Evolutionary conservation across 352 stramenopile genomes (phyloP), one percentile per base, ranked within the genome.

Genomic region (Globisporangium carolinianum): DNA sequence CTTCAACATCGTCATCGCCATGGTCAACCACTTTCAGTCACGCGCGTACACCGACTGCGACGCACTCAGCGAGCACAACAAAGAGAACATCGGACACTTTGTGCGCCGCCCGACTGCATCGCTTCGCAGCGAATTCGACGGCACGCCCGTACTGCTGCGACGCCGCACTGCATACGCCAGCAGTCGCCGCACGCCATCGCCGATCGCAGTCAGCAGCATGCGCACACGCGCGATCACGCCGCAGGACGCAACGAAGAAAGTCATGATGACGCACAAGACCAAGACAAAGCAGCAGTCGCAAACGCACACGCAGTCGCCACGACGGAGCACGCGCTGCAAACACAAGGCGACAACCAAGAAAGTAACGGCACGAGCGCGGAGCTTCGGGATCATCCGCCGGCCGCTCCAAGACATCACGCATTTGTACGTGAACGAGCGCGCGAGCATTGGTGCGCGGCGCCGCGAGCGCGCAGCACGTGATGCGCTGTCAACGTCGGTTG

Each of bases 371-470:
- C 3, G 47, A 0, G 53, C 61, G 46, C 57, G 60, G 49, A 63
- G 50, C 55, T 36, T 65, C 54, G 55, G 60, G 9, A 63, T 60
- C 43, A 75, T 72, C 61, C 72, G 79, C 2, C 62, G 69, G 15
- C 79, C 79, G 41, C 60, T 89, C 58, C 72, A 80, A 45, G 79
- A 89, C 55, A 87, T 89, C 55, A 87, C 76, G 17, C 76, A 87
- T 61, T 58, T 87, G 35, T 89, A 79, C 47, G 67, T 84, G 57
- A 71, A 74, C 61, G 65, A 78, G 47, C 66, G 59, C 4, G 41
- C 53, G 59, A 60, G 18, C n/a, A 24, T 48, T 12, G 47, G 36
- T 12, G 41, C 59, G 5, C 24, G 17, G 3, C 52, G 59, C 62
- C 12, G 37, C 18, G 37, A 61, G 60, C 48, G 68, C 39, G 11